phyloP scores from a whole-genome alignment of 2,329 filamentous ascomycete genomes.

The Colletotrichum orbiculare region DNA sequence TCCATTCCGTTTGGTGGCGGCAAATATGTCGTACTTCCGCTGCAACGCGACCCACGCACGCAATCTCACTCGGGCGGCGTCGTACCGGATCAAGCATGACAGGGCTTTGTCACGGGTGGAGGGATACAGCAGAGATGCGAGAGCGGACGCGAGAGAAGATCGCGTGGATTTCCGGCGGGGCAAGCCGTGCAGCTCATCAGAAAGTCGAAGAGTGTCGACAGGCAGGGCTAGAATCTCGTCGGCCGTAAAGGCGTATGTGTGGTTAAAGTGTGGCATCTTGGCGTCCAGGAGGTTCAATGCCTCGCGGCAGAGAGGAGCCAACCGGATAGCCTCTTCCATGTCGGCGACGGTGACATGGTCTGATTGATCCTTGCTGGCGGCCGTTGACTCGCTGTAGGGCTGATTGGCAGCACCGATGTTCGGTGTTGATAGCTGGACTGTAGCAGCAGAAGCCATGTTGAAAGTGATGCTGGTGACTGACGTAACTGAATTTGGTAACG shows the following conservation, averaged over 20 bases:
- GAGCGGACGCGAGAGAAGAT: conserved; percentile 43
- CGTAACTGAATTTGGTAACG: not conserved
- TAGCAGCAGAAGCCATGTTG: conserved; percentile 47
- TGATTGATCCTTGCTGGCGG: conserved; percentile 2
- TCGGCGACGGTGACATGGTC: conserved; percentile 7
- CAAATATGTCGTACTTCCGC: conserved; percentile 48
- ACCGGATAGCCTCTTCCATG: conserved; percentile 41
- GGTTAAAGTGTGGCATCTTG: conserved; percentile 43
- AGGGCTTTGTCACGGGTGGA: conserved; percentile 46
- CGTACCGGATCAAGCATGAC: conserved; percentile 51
- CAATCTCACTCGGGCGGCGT: conserved; percentile 49
- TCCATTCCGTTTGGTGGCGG: conserved; percentile 47
- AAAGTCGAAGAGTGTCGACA: conserved; percentile 43
- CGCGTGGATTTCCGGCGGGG: conserved; percentile 49
- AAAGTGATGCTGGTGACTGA: not conserved
- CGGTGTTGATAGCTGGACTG: conserved; percentile 40
- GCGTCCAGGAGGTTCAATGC: conserved; percentile 44
- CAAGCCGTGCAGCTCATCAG: conserved; percentile 46
- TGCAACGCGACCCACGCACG: conserved; percentile 50
- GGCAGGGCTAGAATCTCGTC: conserved; percentile 51
- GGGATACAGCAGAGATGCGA: conserved; percentile 49
- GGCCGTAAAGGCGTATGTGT: conserved; percentile 44
- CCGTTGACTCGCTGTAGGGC: conserved; percentile 9
- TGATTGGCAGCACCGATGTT: conserved; percentile 8
- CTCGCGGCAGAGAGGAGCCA: conserved; percentile 45